Evolutionary conservation across 352 stramenopile genomes (phyloP), one percentile per base, ranked within the genome.

Genomic region (Pythium aristosporum): DNA sequence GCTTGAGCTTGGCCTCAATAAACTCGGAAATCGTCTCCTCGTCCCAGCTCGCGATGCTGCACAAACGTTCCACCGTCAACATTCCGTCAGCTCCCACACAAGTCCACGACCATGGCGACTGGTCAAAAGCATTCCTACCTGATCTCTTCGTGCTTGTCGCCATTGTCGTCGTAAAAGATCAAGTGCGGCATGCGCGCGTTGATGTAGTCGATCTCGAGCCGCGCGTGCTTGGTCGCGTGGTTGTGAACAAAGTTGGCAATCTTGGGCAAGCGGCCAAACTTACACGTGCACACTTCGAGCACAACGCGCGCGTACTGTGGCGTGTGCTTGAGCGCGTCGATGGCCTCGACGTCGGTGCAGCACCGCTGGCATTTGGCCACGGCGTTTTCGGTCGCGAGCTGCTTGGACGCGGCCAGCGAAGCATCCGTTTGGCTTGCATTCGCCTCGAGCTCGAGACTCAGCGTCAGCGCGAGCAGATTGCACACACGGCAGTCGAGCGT

Each of bases 11-110:
- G 9, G 77, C 79, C 23, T 65, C 71, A 46, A 91, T 80, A 53
- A 88, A 89, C 75, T 91, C 82, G 9, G 73, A 73, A 68, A 91
- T 89, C 8, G 82, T 81, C 28, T 86, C 76, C 61, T 91, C 82
- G 32, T 91, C 79, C 82, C 82, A 91, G 50, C 80, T 75, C 41
- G 79, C 76, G 57, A 91, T 82, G 62, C 82, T 91, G 36, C 11
- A 44, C 6, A 21, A 39, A 2, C 47, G 39, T 46, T 7, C 39
- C 21, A 59, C 37, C 34, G 46, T 15, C 43, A 41, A 51, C n/a
- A 53, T 21, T 43, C 16, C 42, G 18, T 21, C 18, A 28, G n/a
- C 18, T 30, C 25, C 25, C 23, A 25, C 25, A 16, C 59, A 36
- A 39, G 34, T 39, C 11, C 34, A 39, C 34, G 34, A 39, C 8